Evolutionary conservation across 768 basidiomycete genomes (phyloP).

Genomic region (Ephemerocybe angulata): DNA sequence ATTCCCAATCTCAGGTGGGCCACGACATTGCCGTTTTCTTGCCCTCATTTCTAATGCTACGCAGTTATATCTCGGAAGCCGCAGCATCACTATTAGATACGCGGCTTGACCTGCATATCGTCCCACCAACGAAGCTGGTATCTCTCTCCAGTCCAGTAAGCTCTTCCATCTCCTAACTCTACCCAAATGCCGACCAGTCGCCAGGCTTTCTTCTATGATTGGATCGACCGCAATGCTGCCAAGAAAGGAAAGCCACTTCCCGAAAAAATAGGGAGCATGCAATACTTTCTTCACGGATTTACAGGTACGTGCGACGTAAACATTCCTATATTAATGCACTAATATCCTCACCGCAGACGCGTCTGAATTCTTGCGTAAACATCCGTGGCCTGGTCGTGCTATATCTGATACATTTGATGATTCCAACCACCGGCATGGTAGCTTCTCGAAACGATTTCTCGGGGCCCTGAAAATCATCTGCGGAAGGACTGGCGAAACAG

Average conservation of each 20-base stretch:
- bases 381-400: constrained; percentile 86
- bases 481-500: constrained; percentile 74
- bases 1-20: constrained; percentile 81
- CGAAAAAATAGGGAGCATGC: constrained; percentile 89
- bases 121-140: constrained; percentile 82
- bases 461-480: constrained; percentile 76
- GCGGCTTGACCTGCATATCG: constrained; percentile 71
- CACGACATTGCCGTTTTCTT: constrained; percentile 1
- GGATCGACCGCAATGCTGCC: constrained; percentile 76
- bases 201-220: constrained; percentile 90
- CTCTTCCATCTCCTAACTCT: constrained; percentile 14
- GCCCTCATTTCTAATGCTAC: not conserved
- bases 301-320: constrained; percentile 42
- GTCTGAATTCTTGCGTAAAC: constrained; percentile 78
- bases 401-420: constrained; percentile 86
- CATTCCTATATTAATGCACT: not conserved
- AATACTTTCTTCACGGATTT: constrained; percentile 82
- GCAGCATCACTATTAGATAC: constrained; percentile 82
- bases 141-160: constrained; percentile 72
- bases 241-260: constrained; percentile 84
- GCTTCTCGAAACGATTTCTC: constrained; percentile 62
- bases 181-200: not conserved
- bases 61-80: constrained; percentile 83
- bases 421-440: constrained; percentile 70
- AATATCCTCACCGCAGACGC: constrained; percentile 50